Base-by-base conservation (phyloP, 2,329 filamentous ascomycete species). In the Alternaria viburni region DNA sequence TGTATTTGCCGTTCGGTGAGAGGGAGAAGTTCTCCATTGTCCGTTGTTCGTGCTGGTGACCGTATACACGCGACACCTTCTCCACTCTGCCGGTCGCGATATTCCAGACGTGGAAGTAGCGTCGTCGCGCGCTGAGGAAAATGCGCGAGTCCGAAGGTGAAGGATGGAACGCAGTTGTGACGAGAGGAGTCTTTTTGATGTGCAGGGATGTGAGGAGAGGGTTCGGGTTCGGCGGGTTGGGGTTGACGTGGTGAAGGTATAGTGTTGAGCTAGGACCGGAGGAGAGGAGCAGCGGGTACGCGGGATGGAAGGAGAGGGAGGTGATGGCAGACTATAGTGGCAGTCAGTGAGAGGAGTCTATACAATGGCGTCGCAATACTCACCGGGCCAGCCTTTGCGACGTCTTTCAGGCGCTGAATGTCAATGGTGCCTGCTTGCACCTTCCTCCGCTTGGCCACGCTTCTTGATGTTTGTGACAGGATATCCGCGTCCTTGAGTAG, bases 61-160 rank as follows among this genome's bases (percentile, higher is more conserved):
- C 88, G 75, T 91, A 87, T 62, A 96, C 83, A 77, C 91, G 86
- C 70, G 88, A 89, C 47, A 97, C 87, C 81, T 97, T 97, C 74
- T 95, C 91, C 52, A 99, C 89, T 12, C 86, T 84, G 46, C 96
- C 96, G 0, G 91, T 90, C 46, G 90, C 85, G 23, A 99, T 86
- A 74, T 98, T 90, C 96, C 96, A 99, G 69, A 91, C 90, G 81
- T 98, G 96, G 81, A 98, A 97, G 83, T 93, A 98, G 67, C 90
- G 90, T 54, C 96, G 89, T 36, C 95, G 90, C 41, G 94, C 94
- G 17, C 93, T 91, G 63, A 97, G 92, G 79, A 97, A 92, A 69
- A 99, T 91, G 71, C 91, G 91, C 66, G 91, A 89, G 67, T 92
- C 93, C 15, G 83, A 82, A 5, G 91, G 88, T 25, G 86, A 77